A percentile compares a stretch with the other conserved stretches of the same genome.
These are phyloP conservation scores for Raphanus raphanistrum DNA, from an alignment of 345 rosid genomes.

Conservation along the genomic window DNA sequence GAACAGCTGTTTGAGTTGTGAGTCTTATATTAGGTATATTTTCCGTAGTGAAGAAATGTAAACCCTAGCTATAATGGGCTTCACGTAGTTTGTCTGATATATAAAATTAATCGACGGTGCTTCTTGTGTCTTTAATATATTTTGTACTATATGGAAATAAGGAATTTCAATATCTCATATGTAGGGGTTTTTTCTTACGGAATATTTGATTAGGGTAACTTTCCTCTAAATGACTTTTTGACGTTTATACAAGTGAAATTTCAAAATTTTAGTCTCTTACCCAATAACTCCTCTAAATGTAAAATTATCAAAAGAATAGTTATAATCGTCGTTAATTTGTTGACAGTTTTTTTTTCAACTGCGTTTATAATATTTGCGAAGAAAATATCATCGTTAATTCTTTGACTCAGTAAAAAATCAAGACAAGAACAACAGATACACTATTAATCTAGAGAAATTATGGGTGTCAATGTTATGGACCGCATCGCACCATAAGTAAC, in stretches of 20 bases:
- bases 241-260: not conserved
- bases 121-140: not conserved
- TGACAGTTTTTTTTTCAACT: not conserved
- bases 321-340: too few relatives aligned
- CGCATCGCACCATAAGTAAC: too few relatives aligned
- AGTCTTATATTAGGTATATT: not conserved
- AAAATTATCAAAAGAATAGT: not conserved
- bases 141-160: not conserved
- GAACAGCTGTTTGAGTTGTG: conserved; percentile 14
- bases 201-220: not conserved
- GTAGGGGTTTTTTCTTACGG: not conserved
- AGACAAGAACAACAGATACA: not conserved
- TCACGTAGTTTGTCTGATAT: not conserved
- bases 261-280: not conserved
- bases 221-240: not conserved
- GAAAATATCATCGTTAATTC: not conserved
- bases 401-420: not conserved
- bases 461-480: too few relatives aligned
- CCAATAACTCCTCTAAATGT: not conserved
- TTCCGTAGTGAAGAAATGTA: not conserved
- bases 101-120: not conserved
- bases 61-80: not conserved
- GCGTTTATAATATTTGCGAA: not conserved
- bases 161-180: not conserved
- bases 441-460: not conserved